Base-by-base conservation (phyloP, 2,329 filamentous ascomycete species). In the Diatrype stigma region DNA sequence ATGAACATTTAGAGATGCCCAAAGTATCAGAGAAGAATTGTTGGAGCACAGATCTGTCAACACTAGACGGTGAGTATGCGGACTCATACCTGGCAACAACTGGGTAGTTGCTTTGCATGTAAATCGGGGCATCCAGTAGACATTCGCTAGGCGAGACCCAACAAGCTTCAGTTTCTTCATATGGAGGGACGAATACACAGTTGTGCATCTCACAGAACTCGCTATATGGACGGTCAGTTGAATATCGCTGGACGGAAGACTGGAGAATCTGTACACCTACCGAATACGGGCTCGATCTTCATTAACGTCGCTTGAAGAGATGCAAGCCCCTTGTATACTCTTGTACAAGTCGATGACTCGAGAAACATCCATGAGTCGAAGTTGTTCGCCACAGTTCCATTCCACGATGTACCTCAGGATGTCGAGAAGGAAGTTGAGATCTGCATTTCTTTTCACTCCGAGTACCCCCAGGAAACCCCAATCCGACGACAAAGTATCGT, bases 1-100 rank as follows among this genome's bases (percentile, higher is more conserved):
- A 48, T 17, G 47, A 44, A n/a, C 23, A 42, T 17, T 23, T 21
- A 26, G 23, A 14, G 28, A 53, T 30, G 2, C 35, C 6, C 12
- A 53, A 35, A 14, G 42, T 47, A 21, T 34, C 26, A 21, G 50
- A 53, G 45, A 53, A 53, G 45, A 53, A 53, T n/a, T 44, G 37
- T 17, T 19, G 16, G 37, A 40, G n/a, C 17, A 19, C 19, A 22
- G 37, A 8, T 8, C 5, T 19, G 3, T 2, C 37, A 19, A 19
- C 19, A 17, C 19, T 40, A 40, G 8, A 40, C 19, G 2, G 37
- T 19, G 17, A 40, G n/a, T 17, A 40, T 40, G 37, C 37, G n/a
- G 7, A 10, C 19, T 19, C 11, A 19, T 40, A 40, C 19, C 17
- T 17, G 6, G n/a, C 37, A 10, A 40, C 11, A 19, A 40, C 8